Percentiles rank a stretch among this genome's conserved stretches.
Conservation (phyloP, 2,329 filamentous ascomycete species). For the Epicoccum nigrum region DNA sequence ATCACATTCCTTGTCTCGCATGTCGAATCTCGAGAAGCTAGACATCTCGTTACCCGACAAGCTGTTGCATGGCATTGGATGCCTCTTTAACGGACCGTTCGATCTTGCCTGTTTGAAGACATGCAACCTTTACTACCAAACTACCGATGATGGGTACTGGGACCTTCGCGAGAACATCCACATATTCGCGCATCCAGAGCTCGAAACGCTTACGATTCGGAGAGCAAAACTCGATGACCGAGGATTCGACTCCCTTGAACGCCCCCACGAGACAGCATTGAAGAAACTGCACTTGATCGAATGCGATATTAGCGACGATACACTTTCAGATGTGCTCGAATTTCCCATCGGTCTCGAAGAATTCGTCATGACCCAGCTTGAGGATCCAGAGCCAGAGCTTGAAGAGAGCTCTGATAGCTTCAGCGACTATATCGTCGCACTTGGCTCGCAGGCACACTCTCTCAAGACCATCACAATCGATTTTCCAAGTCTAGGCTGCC, state of each 20-base stretch:
- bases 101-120: conserved; percentile 41
- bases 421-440: conserved; percentile 39
- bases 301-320: conserved; percentile 44
- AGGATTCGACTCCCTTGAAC: conserved; percentile 40
- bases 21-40: conserved; percentile 43
- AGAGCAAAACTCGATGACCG: conserved; percentile 40
- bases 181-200: conserved; percentile 41
- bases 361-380: conserved; percentile 41
- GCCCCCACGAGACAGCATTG: conserved; percentile 37
- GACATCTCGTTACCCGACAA: conserved; percentile 41
- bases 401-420: conserved; percentile 43
- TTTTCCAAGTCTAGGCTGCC: conserved; percentile 33
- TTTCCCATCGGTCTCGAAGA: conserved; percentile 40
- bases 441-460: conserved; percentile 36
- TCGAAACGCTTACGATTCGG: conserved; percentile 37
- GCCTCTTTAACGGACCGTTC: conserved; percentile 43
- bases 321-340: conserved; percentile 39
- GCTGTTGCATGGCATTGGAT: conserved; percentile 38
- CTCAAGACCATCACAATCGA: conserved; percentile 40
- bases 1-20: conserved; percentile 41
- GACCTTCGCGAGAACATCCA: conserved; percentile 44
- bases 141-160: conserved; percentile 41
- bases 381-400: conserved; percentile 38
- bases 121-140: conserved; percentile 42
- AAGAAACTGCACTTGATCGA: conserved; percentile 38